Evolutionary conservation across 371 early-diverging fungal genomes (phyloP).

Genomic region (Mortierella sp.): DNA sequence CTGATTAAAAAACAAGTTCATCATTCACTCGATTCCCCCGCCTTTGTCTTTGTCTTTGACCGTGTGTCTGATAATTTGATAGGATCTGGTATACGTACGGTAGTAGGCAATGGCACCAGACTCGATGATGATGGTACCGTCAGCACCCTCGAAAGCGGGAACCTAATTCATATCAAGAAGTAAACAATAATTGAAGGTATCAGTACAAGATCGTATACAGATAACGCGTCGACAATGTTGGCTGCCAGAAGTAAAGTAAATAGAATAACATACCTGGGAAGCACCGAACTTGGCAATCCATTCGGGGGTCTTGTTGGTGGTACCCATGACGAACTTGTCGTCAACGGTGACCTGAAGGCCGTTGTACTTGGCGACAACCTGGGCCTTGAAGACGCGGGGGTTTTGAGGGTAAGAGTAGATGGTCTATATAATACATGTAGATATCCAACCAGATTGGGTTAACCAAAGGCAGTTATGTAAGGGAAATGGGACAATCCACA

Average conservation of each 20-base stretch:
- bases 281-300: constrained; percentile 83
- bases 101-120: constrained; percentile 91
- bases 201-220: not conserved
- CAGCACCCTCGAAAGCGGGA: constrained; percentile 85
- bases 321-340: constrained; percentile 75
- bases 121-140: constrained; percentile 79
- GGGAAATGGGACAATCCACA: not conserved
- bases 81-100: constrained; percentile 61
- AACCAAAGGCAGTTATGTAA: not conserved
- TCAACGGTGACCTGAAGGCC: constrained; percentile 78
- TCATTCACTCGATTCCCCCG: constrained; percentile 29
- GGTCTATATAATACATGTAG: constrained; percentile 40
- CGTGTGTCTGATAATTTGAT: not conserved
- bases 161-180: constrained; percentile 71
- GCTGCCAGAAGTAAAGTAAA: not conserved
- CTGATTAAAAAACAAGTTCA: constrained; percentile 58
- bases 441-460: not conserved
- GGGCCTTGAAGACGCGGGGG: constrained; percentile 71
- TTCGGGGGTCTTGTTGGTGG: constrained; percentile 81
- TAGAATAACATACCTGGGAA: constrained; percentile 61
- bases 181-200: not conserved
- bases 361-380: constrained; percentile 85
- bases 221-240: not conserved
- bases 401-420: constrained; percentile 67
- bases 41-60: not conserved